Conservation (phyloP, 2,329 filamentous ascomycete genomes). For the Hypoxylon sp. region DNA sequence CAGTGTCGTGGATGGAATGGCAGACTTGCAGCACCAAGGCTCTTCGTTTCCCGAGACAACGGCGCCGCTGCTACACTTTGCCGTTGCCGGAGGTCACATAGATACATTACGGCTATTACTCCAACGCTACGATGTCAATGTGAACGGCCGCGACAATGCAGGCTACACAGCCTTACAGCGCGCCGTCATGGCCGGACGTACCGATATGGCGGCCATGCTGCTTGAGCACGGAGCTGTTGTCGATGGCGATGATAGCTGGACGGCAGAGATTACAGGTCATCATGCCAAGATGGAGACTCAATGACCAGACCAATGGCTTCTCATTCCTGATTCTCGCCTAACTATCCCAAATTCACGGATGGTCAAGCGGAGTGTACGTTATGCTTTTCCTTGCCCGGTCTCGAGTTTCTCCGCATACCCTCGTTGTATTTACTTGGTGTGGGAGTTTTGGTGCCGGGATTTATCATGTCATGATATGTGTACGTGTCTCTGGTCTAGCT, state of each 20-base stretch:
- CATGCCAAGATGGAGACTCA: constrained; percentile 42
- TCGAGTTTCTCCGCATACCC: constrained; percentile 27
- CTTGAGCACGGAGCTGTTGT: constrained; percentile 53
- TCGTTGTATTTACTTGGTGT: constrained; percentile 34
- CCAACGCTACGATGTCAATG: constrained; percentile 51
- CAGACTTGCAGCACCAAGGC: constrained; percentile 41
- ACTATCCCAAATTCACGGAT: constrained; percentile 16
- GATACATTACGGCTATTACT: constrained; percentile 53
- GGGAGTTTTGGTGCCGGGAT: constrained; percentile 23
- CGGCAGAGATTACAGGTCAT: constrained; percentile 37
- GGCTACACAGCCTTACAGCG: constrained; percentile 55
- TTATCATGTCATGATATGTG: constrained; percentile 26
- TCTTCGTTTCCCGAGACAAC: constrained; percentile 50
- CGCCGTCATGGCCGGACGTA: constrained; percentile 53
- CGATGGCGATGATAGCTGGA: constrained; percentile 49
- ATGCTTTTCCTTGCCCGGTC: constrained; percentile 15
- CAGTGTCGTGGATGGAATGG: constrained; percentile 34
- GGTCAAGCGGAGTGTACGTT: constrained; percentile 32
- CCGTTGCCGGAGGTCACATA: constrained; percentile 52
- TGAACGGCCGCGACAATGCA: constrained; percentile 51
- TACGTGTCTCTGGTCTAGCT: constrained; percentile 17
- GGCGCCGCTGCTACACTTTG: constrained; percentile 54
- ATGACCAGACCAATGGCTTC: constrained; percentile 25
- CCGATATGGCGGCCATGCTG: constrained; percentile 54
- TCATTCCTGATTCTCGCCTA: constrained; percentile 5